Conservation (phyloP, 2,329 filamentous ascomycete species). For the Claviceps sp. region DNA sequence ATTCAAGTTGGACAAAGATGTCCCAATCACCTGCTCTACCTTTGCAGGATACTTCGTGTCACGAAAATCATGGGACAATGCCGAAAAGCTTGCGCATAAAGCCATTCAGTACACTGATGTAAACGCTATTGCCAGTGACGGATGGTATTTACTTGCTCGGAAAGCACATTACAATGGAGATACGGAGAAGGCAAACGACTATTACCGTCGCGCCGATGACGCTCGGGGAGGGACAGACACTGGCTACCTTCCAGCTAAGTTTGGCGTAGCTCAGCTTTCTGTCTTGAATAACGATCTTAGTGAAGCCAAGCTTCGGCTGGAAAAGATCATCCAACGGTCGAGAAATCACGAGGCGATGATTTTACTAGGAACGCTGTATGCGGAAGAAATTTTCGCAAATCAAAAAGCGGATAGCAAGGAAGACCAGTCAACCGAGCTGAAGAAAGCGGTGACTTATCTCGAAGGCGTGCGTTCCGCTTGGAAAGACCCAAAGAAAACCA, state of each 20-base stretch:
- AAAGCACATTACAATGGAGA: slow-evolving; percentile 82
- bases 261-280: slow-evolving; percentile 81
- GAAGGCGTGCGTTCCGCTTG: slow-evolving; percentile 77
- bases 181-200: slow-evolving; percentile 62
- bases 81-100: slow-evolving; percentile 77
- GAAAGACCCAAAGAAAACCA: slow-evolving; percentile 83
- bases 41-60: slow-evolving; percentile 86
- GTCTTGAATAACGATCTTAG: slow-evolving; percentile 74
- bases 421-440: slow-evolving; percentile 72
- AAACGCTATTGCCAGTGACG: slow-evolving; percentile 91
- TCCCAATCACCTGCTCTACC: slow-evolving; percentile 77
- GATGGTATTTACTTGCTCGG: slow-evolving; percentile 86
- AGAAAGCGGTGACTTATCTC: slow-evolving; percentile 73
- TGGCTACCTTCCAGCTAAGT: slow-evolving; percentile 87
- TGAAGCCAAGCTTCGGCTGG: slow-evolving; percentile 82
- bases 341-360: slow-evolving; percentile 83
- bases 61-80: slow-evolving; percentile 65
- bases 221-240: slow-evolving; percentile 83
- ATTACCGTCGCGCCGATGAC: slow-evolving; percentile 81
- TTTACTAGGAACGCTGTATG: slow-evolving; percentile 79
- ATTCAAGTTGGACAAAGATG: slow-evolving; percentile 84
- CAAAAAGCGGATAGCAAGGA: slow-evolving; percentile 63
- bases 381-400: slow-evolving; percentile 80
- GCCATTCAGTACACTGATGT: slow-evolving; percentile 94
- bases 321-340: slow-evolving; percentile 83